Conservation (phyloP, 306 rosid genomes). For the Sechiopsis laciniata region DNA sequence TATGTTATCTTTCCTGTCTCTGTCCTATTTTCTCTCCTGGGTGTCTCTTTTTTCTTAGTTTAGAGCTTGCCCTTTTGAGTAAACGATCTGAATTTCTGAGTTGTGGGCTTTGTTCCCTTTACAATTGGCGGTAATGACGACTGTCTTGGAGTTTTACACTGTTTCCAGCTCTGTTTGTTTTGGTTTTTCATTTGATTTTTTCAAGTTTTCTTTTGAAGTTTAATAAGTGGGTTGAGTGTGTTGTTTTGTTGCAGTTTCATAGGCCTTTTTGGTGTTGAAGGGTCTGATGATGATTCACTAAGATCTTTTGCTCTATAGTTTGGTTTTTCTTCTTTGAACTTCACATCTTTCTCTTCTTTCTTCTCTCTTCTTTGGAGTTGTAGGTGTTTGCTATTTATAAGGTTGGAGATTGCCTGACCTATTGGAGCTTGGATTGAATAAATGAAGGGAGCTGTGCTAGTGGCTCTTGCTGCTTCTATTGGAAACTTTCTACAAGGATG, state of each 20-base stretch:
- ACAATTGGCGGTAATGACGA: constrained; percentile 15
- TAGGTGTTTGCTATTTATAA: constrained; percentile 20
- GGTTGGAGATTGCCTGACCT: constrained; percentile 5
- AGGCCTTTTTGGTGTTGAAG: background rate
- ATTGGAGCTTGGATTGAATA: constrained; percentile 6
- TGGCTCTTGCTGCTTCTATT: constrained; percentile 77
- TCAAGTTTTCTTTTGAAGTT: background rate
- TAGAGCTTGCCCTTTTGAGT: constrained; percentile 8
- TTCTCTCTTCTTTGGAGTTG: constrained; percentile 16
- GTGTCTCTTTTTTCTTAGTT: background rate
- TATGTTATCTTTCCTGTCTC: constrained; percentile 18
- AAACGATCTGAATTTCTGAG: constrained; percentile 9
- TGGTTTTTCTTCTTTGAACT: constrained; percentile 12
- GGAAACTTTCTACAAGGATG: constrained; percentile 88
- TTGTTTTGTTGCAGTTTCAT: background rate
- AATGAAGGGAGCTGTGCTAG: constrained; percentile 74
- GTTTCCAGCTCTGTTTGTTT: background rate
- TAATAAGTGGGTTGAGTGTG: background rate
- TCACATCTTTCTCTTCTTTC: constrained; percentile 1
- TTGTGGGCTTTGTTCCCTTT: background rate
- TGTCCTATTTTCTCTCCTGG: background rate
- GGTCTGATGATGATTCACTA: constrained; percentile 2
- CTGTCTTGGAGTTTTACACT: background rate
- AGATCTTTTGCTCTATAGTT: constrained; percentile 11
- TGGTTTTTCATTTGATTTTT: background rate